Base-by-base conservation (phyloP, 805 yeast species). In the Yarrowia phangngaensis region DNA sequence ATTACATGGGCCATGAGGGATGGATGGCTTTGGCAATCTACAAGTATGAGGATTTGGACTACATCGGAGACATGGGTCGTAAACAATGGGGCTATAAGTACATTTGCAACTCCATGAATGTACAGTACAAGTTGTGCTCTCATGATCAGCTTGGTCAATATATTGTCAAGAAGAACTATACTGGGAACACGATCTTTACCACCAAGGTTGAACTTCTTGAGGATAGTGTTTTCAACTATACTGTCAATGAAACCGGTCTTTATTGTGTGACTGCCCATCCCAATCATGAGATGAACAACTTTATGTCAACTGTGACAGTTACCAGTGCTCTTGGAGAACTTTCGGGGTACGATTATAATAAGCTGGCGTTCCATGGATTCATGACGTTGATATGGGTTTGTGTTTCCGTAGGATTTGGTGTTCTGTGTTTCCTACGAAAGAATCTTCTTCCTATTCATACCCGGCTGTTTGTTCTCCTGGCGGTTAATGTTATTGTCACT, bases 1-100 rank as follows among this genome's bases (percentile, higher is more conserved):
- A 41, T 12, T 29, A 29, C 12, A 29, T 41, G 48, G 48, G 48
- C 12, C 48, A 41, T n/a, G 48, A 41, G 20, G 48, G 48, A 8
- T 41, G 48, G 48, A 29, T 41, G 35, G 34, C 48, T 2, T 13
- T 41, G 28, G 48, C 35, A 1, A 41, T 41, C 11, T 41, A 41
- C 35, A 29, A 29, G 22, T 41, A 41, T 28, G 34, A 29, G 4
- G 48, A 41, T 15, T 11, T 41, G 15, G 27, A 26, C 6, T 29
- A 5, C 16, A 29, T 41, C 8, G 48, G 48, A 2, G 35, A 29
- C n/a, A 30, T 29, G 35, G 34, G 35, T 8, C 34, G 35, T 3
- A 8, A n/a, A 5, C 24, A 38, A 11, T 41, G 48, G 48, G 48
- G 48, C 6, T 41, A 41, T 35, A 41, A 41, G 35, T 41, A 30